Evolutionary conservation across 2,329 filamentous ascomycete genomes (phyloP), one percentile per base, ranked within the genome.

Genomic region (Colletotrichum somersetense): DNA sequence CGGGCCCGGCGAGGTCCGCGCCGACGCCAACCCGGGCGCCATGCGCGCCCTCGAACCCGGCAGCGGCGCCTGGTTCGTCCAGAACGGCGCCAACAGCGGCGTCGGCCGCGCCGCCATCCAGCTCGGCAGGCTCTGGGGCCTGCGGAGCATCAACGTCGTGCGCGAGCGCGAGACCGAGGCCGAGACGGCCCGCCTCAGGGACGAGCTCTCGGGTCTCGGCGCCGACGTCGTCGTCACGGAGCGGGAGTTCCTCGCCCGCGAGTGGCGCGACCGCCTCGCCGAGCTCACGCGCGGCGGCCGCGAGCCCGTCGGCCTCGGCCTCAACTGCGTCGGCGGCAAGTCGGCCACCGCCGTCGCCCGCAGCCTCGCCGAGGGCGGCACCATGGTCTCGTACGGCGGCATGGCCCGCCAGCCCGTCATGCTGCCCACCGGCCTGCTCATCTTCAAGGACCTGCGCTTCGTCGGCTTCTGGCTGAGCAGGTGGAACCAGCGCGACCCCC

Each of bases 301-400:
- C 57, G 92, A 95, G 73, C 86, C 89, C 18, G 87, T 98, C 66
- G 89, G 90, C 53, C 85, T 99, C 1, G 96, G 91, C 0, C 82
- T 99, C 71, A 99, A 99, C 81, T 98, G 96, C 80, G 96, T 99
- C 0, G 96, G 96, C 48, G 96, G 96, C 6, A 94, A 95, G 80
- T 90, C 91, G 14, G 94, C 95, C 5, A 92, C 92, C 38, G 88
- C 91, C 1, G 85, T 99, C 78, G 92, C 95, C 7, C 93, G 95
- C 77, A 88, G 89, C 8, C 86, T 99, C 3, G 87, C 88, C 6
- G 84, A 89, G 0, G 89, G 89, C 30, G 93, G 89, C 1, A 91
- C 92, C 68, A 86, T 98, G 81, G 94, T 99, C 33, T 97, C 96
- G 5, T 99, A 99, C 79, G 96, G 96, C 35, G 96, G 93, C 62